These are phyloP conservation scores for Tulasnella sp. DNA, from an alignment of 768 basidiomycete species.

Conservation along the genomic window DNA sequence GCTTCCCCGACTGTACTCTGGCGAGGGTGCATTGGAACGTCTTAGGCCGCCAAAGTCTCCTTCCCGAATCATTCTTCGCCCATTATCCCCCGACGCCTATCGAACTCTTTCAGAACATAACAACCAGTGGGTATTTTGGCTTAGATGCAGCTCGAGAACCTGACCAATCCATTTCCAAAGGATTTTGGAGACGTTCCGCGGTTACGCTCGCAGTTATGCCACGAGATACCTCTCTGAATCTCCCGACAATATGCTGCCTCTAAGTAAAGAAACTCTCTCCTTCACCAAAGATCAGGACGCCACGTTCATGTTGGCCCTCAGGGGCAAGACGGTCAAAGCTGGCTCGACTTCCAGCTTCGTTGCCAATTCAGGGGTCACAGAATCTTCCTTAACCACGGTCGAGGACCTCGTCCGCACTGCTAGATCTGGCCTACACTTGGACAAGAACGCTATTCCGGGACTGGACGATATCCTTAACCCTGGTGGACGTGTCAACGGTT, in stretches of 20 bases:
- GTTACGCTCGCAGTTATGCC: constrained; percentile 52
- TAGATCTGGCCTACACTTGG: constrained; percentile 52
- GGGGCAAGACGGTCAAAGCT: constrained; percentile 35
- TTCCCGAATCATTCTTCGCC: constrained; percentile 55
- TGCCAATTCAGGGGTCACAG: constrained; percentile 62
- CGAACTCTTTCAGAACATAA: constrained; percentile 45
- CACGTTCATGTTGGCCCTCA: constrained; percentile 33
- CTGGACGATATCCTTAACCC: constrained; percentile 32
- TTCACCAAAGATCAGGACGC: constrained; percentile 22
- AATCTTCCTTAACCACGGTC: constrained; percentile 47
- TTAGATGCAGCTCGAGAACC: too few species aligned
- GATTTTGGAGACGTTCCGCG: constrained; percentile 51
- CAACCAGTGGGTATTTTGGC: constrained; percentile 37
- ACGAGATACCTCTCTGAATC: constrained; percentile 35
- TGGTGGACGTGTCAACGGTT: constrained; percentile 46
- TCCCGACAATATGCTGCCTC: constrained; percentile 46
- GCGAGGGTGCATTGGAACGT: constrained; percentile 37
- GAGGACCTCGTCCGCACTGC: constrained; percentile 51
- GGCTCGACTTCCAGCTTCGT: constrained; percentile 57
- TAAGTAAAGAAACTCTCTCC: constrained; percentile 41
- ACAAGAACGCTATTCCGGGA: constrained; percentile 59
- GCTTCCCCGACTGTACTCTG: constrained; percentile 46
- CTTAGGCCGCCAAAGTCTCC: constrained; percentile 46
- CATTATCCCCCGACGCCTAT: constrained; percentile 42
- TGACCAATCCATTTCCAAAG: not conserved